Conservation (phyloP, 1,139 yeast genomes). For the Nadsonia commutata region DNA sequence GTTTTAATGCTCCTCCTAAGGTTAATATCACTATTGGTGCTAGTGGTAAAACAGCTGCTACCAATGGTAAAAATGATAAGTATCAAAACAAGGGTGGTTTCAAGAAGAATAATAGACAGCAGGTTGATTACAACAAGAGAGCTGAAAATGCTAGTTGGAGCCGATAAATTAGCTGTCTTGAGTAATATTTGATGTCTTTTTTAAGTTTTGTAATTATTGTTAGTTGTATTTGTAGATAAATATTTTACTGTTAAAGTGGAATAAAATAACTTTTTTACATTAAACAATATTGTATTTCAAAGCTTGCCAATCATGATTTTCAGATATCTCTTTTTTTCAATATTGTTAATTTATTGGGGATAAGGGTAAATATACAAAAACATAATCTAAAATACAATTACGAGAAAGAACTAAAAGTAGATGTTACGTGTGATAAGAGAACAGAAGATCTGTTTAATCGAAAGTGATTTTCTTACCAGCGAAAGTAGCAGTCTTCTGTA, state of each 20-base stretch:
- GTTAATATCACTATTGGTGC: constrained; percentile 93
- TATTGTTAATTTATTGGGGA: too few relatives aligned
- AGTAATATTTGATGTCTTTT: neutral
- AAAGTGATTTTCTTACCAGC: constrained; percentile 5
- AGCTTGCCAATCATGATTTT: too few relatives aligned
- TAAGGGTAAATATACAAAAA: neutral
- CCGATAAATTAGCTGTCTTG: neutral
- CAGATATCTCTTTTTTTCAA: too few relatives aligned
- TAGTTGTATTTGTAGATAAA: neutral
- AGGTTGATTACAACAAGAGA: neutral
- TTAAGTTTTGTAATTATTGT: neutral
- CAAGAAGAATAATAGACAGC: neutral
- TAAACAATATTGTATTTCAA: too few relatives aligned
- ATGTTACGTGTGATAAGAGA: constrained; percentile 2
- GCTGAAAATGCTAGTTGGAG: neutral
- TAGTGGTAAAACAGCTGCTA: constrained; percentile 46
- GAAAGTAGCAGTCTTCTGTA: constrained; percentile 14
- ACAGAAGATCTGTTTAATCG: neutral
- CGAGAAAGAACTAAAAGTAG: neutral
- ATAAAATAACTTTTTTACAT: neutral
- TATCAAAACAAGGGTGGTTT: constrained; percentile 4
- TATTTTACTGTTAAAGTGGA: neutral
- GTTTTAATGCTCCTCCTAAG: constrained; percentile 91
- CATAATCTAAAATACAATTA: neutral
- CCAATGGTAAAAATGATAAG: constrained; percentile 7